These are phyloP conservation scores for Dovyalis caffra DNA, from an alignment of 345 rosid genomes.

Conservation along the genomic window DNA sequence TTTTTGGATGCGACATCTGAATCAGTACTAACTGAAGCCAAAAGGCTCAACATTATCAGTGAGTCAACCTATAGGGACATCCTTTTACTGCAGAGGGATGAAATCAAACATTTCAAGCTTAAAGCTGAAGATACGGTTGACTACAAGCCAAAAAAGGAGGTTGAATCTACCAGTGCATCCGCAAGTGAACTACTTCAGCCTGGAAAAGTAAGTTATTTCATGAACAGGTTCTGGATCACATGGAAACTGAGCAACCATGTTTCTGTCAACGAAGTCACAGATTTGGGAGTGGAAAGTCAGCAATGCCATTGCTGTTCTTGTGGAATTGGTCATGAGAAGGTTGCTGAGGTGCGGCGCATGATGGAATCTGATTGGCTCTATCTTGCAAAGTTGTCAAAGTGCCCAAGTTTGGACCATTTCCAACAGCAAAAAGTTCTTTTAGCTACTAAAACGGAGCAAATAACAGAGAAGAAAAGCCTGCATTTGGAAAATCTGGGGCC, in stretches of 20 bases:
- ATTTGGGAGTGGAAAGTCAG: slow-evolving; percentile 21
- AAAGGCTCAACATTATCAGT: slow-evolving; percentile 54
- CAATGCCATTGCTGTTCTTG: slow-evolving; percentile 29
- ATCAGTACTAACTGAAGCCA: slow-evolving; percentile 65
- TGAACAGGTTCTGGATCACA: slow-evolving; percentile 70
- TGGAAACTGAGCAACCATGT: slow-evolving; percentile 45
- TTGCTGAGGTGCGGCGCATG: slow-evolving; percentile 61
- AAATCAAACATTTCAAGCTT: slow-evolving; percentile 52
- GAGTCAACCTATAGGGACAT: slow-evolving; percentile 56
- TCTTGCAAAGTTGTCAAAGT: slow-evolving; percentile 60
- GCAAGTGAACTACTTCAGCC: slow-evolving; percentile 35
- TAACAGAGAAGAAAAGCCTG: slow-evolving; percentile 12
- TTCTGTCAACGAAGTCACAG: slow-evolving; percentile 10
- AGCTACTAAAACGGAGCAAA: slow-evolving; percentile 6
- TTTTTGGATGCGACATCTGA: slow-evolving; percentile 53
- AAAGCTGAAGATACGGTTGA: slow-evolving; percentile 36
- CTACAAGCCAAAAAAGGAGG: slow-evolving; percentile 23
- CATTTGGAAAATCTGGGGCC: slow-evolving; percentile 34
- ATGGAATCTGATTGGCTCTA: slow-evolving; percentile 72
- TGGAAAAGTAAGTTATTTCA: slow-evolving; percentile 57
- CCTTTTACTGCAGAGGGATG: slow-evolving; percentile 54
- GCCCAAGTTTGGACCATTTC: slow-evolving; percentile 24
- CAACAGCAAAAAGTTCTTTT: slow-evolving; percentile 13
- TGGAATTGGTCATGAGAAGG: slow-evolving; percentile 24
- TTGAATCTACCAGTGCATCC: slow-evolving; percentile 17